Percentiles rank a stretch among this genome's conserved stretches.
Conservation (phyloP, 2,329 filamentous ascomycete genomes). For the Fusarium drepaniforme region DNA sequence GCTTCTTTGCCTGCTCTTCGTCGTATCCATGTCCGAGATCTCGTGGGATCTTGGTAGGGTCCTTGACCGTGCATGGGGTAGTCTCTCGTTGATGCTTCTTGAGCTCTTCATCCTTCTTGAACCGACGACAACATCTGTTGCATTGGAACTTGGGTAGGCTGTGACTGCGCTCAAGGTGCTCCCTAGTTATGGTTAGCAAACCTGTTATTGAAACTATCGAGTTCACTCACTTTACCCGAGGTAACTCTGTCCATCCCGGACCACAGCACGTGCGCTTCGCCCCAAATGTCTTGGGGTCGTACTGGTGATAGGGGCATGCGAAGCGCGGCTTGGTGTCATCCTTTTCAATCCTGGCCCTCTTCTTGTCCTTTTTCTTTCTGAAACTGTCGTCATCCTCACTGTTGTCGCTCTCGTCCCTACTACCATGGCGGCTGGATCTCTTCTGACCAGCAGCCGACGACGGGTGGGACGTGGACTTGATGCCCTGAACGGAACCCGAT, state of each 20-base stretch:
- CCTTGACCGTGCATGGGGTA: constrained; percentile 35
- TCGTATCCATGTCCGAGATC: constrained; percentile 40
- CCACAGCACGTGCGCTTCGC: constrained; percentile 39
- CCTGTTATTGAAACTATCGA: not conserved
- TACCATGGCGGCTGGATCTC: constrained; percentile 25
- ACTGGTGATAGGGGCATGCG: constrained; percentile 54
- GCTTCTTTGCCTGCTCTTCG: constrained; percentile 34
- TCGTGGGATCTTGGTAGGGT: constrained; percentile 16
- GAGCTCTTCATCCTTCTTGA: constrained; percentile 32
- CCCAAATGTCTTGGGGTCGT: constrained; percentile 45
- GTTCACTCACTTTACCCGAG: constrained; percentile 42
- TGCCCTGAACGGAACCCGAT: constrained; percentile 32
- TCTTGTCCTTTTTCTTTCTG: constrained; percentile 49
- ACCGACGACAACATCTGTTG: constrained; percentile 32
- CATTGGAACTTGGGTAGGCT: constrained; percentile 37
- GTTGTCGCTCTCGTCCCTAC: constrained; percentile 45
- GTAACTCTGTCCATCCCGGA: constrained; percentile 38
- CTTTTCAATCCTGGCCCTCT: constrained; percentile 52
- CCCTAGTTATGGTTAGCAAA: constrained; percentile 24
- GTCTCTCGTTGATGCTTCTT: constrained; percentile 37
- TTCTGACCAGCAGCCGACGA: constrained; percentile 29
- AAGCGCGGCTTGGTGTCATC: constrained; percentile 44
- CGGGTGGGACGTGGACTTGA: constrained; percentile 12
- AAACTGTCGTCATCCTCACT: constrained; percentile 44
- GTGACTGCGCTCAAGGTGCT: constrained; percentile 40